A percentile compares a stretch with the other conserved stretches of the same genome.
Conservation (phyloP, 768 basidiomycete species). For the Mycena floridula region DNA sequence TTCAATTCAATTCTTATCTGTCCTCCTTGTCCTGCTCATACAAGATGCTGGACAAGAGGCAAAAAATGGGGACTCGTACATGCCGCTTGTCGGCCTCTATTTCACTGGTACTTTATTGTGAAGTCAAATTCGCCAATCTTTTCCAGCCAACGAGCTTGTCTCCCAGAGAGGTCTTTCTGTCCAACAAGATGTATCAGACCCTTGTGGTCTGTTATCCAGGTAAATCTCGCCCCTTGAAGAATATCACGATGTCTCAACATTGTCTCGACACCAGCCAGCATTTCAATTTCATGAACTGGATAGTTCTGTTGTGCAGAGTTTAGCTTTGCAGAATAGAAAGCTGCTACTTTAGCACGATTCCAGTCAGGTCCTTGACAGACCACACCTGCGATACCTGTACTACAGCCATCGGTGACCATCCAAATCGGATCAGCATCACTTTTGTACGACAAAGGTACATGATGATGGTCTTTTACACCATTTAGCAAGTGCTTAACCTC, state of each 20-base stretch:
- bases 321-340: constrained; percentile 31
- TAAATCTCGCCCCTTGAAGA: constrained; percentile 20
- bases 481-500: too few relatives aligned
- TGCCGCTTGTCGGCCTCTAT: too few relatives aligned
- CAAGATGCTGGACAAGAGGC: too few relatives aligned
- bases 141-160: too few relatives aligned
- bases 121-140: too few relatives aligned
- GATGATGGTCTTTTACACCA: constrained; percentile 17
- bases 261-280: constrained; percentile 28
- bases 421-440: constrained; percentile 14
- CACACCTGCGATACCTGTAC: constrained; percentile 22
- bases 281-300: constrained; percentile 31
- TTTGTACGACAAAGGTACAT: constrained; percentile 14
- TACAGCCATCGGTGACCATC: constrained; percentile 25
- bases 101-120: too few relatives aligned
- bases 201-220: too few relatives aligned
- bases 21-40: too few relatives aligned
- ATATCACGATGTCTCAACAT: constrained; percentile 23
- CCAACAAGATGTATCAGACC: too few relatives aligned
- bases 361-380: constrained; percentile 19
- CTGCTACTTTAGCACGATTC: constrained; percentile 17
- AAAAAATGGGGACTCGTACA: too few relatives aligned
- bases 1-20: too few relatives aligned
- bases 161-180: too few relatives aligned
- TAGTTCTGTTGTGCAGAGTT: constrained; percentile 32